Percentiles rank a stretch among this genome's conserved stretches.
These are phyloP conservation scores for Colletotrichum lupini DNA, from an alignment of 2,329 filamentous ascomycete genomes.

Conservation along the genomic window DNA sequence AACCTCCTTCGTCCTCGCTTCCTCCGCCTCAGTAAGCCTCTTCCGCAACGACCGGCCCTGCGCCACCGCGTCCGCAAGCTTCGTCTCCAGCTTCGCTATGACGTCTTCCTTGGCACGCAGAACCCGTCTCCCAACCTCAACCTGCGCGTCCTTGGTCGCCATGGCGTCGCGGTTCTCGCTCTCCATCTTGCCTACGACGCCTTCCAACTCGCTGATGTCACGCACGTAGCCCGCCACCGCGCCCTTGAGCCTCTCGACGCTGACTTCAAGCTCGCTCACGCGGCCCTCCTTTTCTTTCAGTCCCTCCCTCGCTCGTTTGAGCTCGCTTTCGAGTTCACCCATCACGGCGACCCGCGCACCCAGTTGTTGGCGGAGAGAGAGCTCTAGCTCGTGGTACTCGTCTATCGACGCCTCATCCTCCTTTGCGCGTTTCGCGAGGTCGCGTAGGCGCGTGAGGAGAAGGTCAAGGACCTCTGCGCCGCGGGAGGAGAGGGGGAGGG, in stretches of 20 bases:
- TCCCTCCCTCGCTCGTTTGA: slow-evolving; percentile 46
- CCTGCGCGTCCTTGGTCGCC: slow-evolving; percentile 46
- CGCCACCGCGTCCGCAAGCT: slow-evolving; percentile 54
- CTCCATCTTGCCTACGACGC: slow-evolving; percentile 61
- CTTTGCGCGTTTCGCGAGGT: slow-evolving; percentile 56
- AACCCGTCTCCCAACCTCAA: slow-evolving; percentile 47
- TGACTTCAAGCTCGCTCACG: slow-evolving; percentile 60
- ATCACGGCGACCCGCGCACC: slow-evolving; percentile 62
- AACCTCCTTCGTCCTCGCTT: slow-evolving; percentile 47
- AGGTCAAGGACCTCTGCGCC: slow-evolving; percentile 68
- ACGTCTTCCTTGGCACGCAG: slow-evolving; percentile 50
- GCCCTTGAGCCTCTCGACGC: slow-evolving; percentile 60
- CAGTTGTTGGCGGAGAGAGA: slow-evolving; percentile 67
- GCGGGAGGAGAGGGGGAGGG: slow-evolving; percentile 61
- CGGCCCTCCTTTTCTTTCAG: slow-evolving; percentile 51
- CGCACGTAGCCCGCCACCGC: slow-evolving; percentile 64
- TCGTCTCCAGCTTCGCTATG: slow-evolving; percentile 55
- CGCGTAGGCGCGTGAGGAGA: slow-evolving; percentile 61
- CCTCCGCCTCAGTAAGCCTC: slow-evolving; percentile 52
- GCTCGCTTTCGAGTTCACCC: slow-evolving; percentile 57
- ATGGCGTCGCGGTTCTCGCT: slow-evolving; percentile 45
- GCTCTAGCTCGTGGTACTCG: slow-evolving; percentile 68
- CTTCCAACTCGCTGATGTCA: slow-evolving; percentile 66
- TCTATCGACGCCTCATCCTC: slow-evolving; percentile 67
- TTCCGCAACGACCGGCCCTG: slow-evolving; percentile 50